These are phyloP conservation scores for Cucurbita maxima DNA, from an alignment of 306 rosid species.

Conservation along the genomic window DNA sequence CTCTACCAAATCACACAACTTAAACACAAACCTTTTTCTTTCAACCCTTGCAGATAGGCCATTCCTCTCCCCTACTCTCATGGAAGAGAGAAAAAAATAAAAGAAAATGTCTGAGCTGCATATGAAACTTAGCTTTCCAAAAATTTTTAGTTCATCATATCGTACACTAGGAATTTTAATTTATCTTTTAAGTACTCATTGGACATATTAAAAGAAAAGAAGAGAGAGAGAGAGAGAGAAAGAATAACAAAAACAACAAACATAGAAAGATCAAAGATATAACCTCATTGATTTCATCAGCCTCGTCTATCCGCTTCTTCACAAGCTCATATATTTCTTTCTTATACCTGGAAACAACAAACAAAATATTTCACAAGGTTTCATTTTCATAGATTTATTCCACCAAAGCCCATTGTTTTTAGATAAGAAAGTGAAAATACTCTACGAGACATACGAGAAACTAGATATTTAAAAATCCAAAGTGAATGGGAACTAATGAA, in stretches of 20 bases:
- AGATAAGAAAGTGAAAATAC: neutral
- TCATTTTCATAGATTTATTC: neutral
- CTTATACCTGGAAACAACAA: slow-evolving; percentile 42
- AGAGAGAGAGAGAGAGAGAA: neutral
- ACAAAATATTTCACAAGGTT: neutral
- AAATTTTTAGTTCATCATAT: neutral
- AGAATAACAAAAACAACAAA: neutral
- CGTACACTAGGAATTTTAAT: neutral
- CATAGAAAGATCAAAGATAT: slow-evolving; percentile 5
- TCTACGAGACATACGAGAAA: neutral
- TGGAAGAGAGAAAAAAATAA: too few species aligned
- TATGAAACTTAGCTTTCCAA: neutral
- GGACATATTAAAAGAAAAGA: neutral
- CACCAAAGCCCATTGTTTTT: neutral
- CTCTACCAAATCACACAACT: too few species aligned
- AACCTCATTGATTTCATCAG: slow-evolving; percentile 60
- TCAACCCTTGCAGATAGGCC: too few species aligned
- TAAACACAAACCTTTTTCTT: too few species aligned
- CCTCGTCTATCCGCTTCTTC: slow-evolving; percentile 65
- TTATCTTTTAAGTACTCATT: neutral
- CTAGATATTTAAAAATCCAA: neutral
- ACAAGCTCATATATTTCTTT: slow-evolving; percentile 64
- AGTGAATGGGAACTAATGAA: neutral
- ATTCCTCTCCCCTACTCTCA: too few species aligned
- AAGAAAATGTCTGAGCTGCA: too few species aligned